These are phyloP conservation scores for Paralagenidium karlingii DNA, from an alignment of 352 stramenopile genomes.

Conservation along the genomic window DNA sequence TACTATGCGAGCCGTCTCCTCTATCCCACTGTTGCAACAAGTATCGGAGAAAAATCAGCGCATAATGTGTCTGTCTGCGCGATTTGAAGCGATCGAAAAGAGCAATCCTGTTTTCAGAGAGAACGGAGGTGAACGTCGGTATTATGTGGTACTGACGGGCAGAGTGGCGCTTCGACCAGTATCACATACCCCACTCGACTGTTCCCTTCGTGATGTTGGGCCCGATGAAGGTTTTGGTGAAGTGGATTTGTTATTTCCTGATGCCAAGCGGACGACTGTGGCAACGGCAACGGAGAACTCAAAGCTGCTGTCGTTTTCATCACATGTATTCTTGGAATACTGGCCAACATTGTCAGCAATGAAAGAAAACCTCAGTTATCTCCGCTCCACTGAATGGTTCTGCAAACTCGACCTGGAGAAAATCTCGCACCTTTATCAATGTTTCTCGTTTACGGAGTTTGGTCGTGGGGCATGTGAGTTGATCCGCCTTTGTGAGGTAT, in stretches of 20 bases:
- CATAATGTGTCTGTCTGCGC: constrained; percentile 29
- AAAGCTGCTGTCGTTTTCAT: constrained; percentile 40
- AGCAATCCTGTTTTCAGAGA: constrained; percentile 28
- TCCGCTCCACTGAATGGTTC: constrained; percentile 25
- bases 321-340: constrained; percentile 22
- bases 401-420: constrained; percentile 30
- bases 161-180: constrained; percentile 8
- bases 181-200: not conserved
- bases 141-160: constrained; percentile 36
- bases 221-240: constrained; percentile 39
- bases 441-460: constrained; percentile 26
- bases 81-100: constrained; percentile 42
- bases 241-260: constrained; percentile 39
- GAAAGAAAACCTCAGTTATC: constrained; percentile 27
- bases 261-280: constrained; percentile 14
- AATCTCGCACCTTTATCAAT: constrained; percentile 42
- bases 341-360: constrained; percentile 22
- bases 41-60: constrained; percentile 21
- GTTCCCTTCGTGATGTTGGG: constrained; percentile 21
- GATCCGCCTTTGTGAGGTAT: not conserved
- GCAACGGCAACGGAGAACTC: constrained; percentile 29
- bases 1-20: constrained; percentile 34
- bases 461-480: constrained; percentile 28
- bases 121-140: constrained; percentile 17
- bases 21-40: constrained; percentile 27